Evolutionary conservation across 192 early-diverging fungal species (phyloP), one percentile per base, ranked within the genome.

Genomic region (Entomortierella lignicola): DNA sequence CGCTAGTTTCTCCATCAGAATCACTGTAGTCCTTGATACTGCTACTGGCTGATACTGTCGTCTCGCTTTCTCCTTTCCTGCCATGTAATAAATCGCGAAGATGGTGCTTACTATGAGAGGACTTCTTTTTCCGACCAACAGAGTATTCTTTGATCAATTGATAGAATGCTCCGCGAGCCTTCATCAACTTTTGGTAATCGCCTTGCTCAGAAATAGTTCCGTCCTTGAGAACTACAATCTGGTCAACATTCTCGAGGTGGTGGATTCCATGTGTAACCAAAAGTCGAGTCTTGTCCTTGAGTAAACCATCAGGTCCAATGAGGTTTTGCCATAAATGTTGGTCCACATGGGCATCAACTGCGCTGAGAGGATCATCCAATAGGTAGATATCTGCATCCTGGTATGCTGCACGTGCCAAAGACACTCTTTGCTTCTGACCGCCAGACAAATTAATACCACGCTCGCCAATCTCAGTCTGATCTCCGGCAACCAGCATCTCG

Each of bases 381-480:
- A 97, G 72, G 3, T 92, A 86, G 59, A 96, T 90, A 27, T 95
- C 93, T 4, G 90, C 83, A 66, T 91, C 86, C 29, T 82, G 87
- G 82, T 98, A 96, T 1, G 94, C 81, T 0, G 91, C 83, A 10
- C 97, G 86, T 1, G 96, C 96, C 37, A 98, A 66, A 39, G 92
- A 90, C 54, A 98, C 85, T 2, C 96, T 84, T 51, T 94, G 91
- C 63, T 93, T 93, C 85, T 98, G 97, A 1, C 95, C 95, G 21
- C 93, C 91, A 10, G 77, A 88, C 0, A 94, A 70, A 17, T 85
- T 88, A 47, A 82, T 72, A 0, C 81, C 77, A 37, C 80, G 66
- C 58, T 84, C 85, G 5, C 80, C 82, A 71, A 86, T 82, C 47
- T 84, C 77, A 18, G 82, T 83, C 15, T 48, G 41, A 51, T 84